Base-by-base conservation (phyloP, 2,329 filamentous ascomycete genomes). In the Coniochaeta sp. region DNA sequence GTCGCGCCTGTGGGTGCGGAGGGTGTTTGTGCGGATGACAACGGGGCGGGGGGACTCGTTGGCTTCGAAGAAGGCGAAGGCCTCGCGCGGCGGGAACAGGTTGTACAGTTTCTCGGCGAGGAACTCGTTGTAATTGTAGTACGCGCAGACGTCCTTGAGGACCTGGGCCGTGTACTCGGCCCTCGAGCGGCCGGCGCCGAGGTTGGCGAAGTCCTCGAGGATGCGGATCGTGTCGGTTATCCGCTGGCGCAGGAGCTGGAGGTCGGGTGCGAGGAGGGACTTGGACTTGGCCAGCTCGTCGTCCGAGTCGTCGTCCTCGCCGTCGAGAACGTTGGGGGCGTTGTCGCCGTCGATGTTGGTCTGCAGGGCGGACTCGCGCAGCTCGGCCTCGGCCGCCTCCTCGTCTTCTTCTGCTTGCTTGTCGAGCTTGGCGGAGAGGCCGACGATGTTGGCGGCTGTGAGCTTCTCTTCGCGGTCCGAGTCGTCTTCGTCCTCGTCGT, bases 21-120 rank as follows among this genome's bases (percentile, higher is more conserved):
- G 81, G 8, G 92, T 99, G 71, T 99, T 99, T 56, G 94, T 97
- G 64, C 94, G 86, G 66, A 99, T 95, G 58, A 99, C 94, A 53
- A 99, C 85, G 4, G 94, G 94, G 49, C 94, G 84, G 13, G 91
- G 6, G 3, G 20, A 20, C 73, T 99, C 94, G 83, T 99, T 99
- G 62, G 92, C 92, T 73, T 99, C 94, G 73, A 99, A 97, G 72
- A 99, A 99, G 51, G 91, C 91, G 61, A 97, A 95, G 0, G 94
- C 94, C 73, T 99, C 94, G 61, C 87, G 85, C 0, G 94, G 89
- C 1, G 91, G 84, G 72, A 99, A 97, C 6, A 99, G 83, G 64
- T 87, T 86, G 26, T 33, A 49, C 28, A 49, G 83, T 77, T 97
- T 99, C 71, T 96, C 89, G 4, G 91, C 94, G n/a, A 99, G 79